A percentile compares a stretch with the other conserved stretches of the same genome.
phyloP scores from a whole-genome alignment of 176 grass and related monocot genomes.

The Bromus sterilis region DNA sequence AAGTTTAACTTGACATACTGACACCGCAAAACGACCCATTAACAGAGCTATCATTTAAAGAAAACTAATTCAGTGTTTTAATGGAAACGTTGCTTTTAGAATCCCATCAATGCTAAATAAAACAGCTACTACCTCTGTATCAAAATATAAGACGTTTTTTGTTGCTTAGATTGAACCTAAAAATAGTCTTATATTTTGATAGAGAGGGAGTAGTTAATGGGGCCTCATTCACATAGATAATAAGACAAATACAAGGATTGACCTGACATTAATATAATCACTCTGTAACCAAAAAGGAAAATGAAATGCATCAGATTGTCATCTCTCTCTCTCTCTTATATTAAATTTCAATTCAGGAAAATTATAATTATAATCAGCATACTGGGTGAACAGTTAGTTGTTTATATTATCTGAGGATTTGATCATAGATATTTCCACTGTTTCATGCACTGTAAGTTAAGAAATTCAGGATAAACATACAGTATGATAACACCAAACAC shows the following conservation, averaged over 20 bases:
- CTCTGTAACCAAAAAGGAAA: neutral
- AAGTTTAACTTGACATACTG: conserved; percentile 3
- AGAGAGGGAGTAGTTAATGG: no score
- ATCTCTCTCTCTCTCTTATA: neutral
- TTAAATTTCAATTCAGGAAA: neutral
- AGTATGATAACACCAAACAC: neutral
- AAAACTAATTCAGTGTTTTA: neutral
- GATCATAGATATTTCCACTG: neutral
- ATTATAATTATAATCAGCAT: neutral
- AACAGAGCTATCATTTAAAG: neutral
- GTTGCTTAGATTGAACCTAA: no score
- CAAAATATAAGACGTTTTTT: no score
- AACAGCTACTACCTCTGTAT: no score
- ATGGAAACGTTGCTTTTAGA: neutral
- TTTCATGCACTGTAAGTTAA: neutral
- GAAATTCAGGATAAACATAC: neutral
- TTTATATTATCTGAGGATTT: neutral
- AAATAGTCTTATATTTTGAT: no score
- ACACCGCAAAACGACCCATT: neutral
- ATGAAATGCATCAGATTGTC: neutral
- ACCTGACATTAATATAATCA: neutral
- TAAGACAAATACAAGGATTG: neutral
- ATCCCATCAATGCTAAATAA: neutral
- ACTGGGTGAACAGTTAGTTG: neutral
- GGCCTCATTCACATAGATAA: neutral